phyloP scores from a whole-genome alignment of 257 asterid genomes.

The Nicotiana tabacum region DNA sequence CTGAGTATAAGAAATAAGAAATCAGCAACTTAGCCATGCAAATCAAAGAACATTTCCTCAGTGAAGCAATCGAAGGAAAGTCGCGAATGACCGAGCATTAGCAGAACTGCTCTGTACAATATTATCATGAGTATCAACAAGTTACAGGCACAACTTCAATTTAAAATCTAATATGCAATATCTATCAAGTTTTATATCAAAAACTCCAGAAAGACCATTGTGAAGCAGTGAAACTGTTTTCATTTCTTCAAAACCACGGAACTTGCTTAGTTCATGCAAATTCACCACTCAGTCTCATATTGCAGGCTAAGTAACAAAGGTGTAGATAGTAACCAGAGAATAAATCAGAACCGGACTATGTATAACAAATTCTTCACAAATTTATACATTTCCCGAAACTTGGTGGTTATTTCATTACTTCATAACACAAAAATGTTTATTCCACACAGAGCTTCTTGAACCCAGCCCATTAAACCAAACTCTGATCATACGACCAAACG shows the following conservation, averaged over 20 bases:
- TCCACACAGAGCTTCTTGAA: neutral
- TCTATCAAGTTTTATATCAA: neutral
- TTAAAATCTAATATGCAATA: neutral
- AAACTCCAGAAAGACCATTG: neutral
- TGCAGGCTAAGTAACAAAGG: neutral
- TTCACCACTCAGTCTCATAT: neutral
- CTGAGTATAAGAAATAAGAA: constrained; percentile 23
- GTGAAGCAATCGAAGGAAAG: constrained; percentile 6
- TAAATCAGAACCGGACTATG: neutral
- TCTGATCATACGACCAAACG: neutral
- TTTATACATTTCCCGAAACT: neutral
- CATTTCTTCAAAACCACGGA: neutral
- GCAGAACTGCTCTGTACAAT: neutral
- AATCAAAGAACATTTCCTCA: constrained; percentile 9
- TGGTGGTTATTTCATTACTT: neutral
- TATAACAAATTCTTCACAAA: neutral
- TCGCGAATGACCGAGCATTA: neutral
- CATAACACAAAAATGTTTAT: neutral
- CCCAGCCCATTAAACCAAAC: neutral
- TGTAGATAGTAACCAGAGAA: neutral
- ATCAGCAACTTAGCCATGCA: neutral
- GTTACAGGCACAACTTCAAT: neutral
- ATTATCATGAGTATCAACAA: neutral
- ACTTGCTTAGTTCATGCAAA: constrained; percentile 1
- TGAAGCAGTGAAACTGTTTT: neutral